These are phyloP conservation scores for Aeschynomene evenia DNA, from an alignment of 306 rosid species.

Conservation along the genomic window DNA sequence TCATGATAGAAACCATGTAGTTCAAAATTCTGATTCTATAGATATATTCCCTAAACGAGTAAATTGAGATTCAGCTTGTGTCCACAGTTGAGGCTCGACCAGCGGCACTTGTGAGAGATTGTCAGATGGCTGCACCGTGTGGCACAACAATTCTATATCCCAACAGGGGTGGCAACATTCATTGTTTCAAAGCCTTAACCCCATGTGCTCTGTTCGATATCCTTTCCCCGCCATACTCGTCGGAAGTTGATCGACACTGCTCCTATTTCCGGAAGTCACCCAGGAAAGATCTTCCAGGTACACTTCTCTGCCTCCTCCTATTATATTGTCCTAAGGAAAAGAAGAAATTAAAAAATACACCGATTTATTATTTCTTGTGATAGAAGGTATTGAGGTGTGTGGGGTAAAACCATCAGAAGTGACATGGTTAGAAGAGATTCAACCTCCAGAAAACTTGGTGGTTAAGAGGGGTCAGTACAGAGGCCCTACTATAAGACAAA, in stretches of 20 bases:
- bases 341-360: too few species aligned
- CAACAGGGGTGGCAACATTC: slow-evolving; percentile 47
- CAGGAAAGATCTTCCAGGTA: slow-evolving; percentile 37
- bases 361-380: slow-evolving; percentile 21
- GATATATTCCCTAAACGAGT: neutral
- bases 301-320: slow-evolving; percentile 8
- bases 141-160: slow-evolving; percentile 42
- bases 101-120: slow-evolving; percentile 39
- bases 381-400: slow-evolving; percentile 21
- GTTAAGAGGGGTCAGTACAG: slow-evolving; percentile 38
- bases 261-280: slow-evolving; percentile 36
- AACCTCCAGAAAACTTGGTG: slow-evolving; percentile 36
- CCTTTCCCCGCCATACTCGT: slow-evolving; percentile 48
- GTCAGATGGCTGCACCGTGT: slow-evolving; percentile 45
- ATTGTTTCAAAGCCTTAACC: slow-evolving; percentile 42
- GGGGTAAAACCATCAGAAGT: slow-evolving; percentile 32
- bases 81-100: slow-evolving; percentile 36
- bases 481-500: slow-evolving; percentile 41
- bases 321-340: neutral
- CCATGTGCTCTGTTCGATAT: slow-evolving; percentile 51
- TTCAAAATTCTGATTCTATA: neutral
- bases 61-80: neutral
- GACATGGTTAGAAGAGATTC: slow-evolving; percentile 43
- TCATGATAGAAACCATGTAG: neutral
- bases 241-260: slow-evolving; percentile 46